phyloP scores from a whole-genome alignment of 495 filamentous ascomycete genomes.

The Geopyxis carbonaria region DNA sequence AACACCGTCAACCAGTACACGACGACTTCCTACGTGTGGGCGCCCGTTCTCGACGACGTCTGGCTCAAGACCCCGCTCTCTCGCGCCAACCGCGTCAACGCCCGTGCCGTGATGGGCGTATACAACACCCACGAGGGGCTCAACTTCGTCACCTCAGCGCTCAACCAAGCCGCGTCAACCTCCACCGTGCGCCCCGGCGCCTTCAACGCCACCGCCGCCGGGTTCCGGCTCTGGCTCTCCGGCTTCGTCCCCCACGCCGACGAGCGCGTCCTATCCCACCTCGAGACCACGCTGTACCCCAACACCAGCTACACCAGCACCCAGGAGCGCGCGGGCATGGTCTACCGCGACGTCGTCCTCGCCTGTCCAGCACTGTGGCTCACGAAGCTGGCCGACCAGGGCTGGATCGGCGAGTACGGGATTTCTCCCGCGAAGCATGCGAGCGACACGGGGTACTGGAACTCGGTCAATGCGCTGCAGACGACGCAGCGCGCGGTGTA shows the following conservation, averaged over 20 bases:
- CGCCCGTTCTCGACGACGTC: constrained; percentile 40
- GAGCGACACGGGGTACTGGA: constrained; percentile 43
- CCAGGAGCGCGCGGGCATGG: constrained; percentile 38
- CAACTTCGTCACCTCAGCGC: constrained; percentile 38
- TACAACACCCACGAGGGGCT: constrained; percentile 46
- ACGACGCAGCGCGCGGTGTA: constrained; percentile 37
- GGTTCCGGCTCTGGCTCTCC: constrained; percentile 34
- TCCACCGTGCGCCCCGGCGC: constrained; percentile 14
- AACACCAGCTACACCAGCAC: constrained; percentile 32
- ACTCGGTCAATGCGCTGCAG: constrained; percentile 38
- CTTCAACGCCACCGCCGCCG: constrained; percentile 31
- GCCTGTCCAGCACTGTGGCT: constrained; percentile 44
- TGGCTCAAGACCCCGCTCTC: constrained; percentile 35
- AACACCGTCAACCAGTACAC: constrained; percentile 33
- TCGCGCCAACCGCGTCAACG: constrained; percentile 31
- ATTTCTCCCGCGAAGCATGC: constrained; percentile 43
- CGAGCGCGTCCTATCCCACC: too few relatives aligned
- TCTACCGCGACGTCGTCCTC: constrained; percentile 43
- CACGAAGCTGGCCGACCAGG: constrained; percentile 28
- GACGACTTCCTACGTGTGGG: constrained; percentile 39
- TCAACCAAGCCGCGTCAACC: constrained; percentile 24
- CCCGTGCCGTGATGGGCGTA: constrained; percentile 34
- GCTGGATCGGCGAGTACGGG: constrained; percentile 42
- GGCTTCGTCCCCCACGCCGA: constrained; percentile 44
- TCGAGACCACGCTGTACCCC: constrained; percentile 27